Evolutionary conservation across 1,139 yeast species (phyloP), one percentile per base, ranked within the genome.

Genomic region (Suhomyces choctaworum): DNA sequence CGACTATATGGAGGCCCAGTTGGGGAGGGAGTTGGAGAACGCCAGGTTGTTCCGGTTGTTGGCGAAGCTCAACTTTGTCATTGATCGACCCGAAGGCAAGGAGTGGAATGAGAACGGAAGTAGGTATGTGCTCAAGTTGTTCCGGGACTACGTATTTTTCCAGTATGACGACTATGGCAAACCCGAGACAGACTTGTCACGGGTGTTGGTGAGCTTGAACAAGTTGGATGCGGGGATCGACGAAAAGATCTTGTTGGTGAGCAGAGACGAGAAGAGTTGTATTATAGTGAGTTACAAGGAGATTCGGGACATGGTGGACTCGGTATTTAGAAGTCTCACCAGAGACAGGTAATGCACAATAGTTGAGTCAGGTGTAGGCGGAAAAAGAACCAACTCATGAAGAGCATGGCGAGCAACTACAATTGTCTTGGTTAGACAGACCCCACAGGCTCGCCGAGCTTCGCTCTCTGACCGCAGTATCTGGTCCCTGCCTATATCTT

Each of bases 181-280:
- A 49, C 89, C 96, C 2, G 77, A 82, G 3, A 66, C 88, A 38
- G 97, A 94, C 60, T 67, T 92, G 48, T 82, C 90, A 2, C 88
- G 89, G 56, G 94, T 90, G 4, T 66, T 94, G 45, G 68, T 78
- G 34, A 78, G 83, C 47, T 66, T 92, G 51, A 92, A 92, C 62
- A 92, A 92, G 59, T 67, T 92, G 41, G 99, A 94, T 57, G 95
- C 94, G 10, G 98, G 97, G 1, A 75, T 84, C 29, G 92, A 87
- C 34, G 98, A 92, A 58, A 80, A 78, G 50, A 62, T 92, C 17
- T 66, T 89, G 54, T 70, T 92, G 41, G 86, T 88, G 5, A 82
- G 94, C 20, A 74, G 83, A 12, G 96, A 90, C 56, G 96, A 89
- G 54, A 80, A 80, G 64, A 79, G 78, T 32, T 87, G 95, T 56